Conservation (phyloP, 768 basidiomycete species). For the Daedalea quercina region DNA sequence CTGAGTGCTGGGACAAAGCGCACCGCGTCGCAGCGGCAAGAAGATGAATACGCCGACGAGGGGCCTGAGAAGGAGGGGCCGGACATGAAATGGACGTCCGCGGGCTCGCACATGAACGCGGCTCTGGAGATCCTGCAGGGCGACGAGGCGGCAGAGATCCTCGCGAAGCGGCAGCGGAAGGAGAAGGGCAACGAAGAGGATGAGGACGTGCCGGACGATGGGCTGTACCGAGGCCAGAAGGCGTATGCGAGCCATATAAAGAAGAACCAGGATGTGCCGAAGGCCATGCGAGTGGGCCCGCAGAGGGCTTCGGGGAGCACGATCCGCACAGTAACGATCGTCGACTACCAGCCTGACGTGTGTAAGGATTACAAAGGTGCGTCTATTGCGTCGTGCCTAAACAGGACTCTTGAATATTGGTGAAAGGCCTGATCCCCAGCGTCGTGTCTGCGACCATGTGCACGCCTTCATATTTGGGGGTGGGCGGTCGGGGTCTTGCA, state of each 20-base stretch:
- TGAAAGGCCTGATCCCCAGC: too few relatives aligned
- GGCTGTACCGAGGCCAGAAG: constrained; percentile 78
- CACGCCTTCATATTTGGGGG: too few relatives aligned
- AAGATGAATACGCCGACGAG: constrained; percentile 49
- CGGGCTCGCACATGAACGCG: constrained; percentile 67
- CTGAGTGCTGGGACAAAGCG: constrained; percentile 75
- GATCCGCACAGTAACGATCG: constrained; percentile 89
- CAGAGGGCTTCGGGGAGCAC: constrained; percentile 67
- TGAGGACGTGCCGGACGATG: constrained; percentile 70
- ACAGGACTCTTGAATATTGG: too few relatives aligned
- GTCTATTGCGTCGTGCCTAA: too few relatives aligned
- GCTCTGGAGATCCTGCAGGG: constrained; percentile 76
- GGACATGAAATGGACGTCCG: constrained; percentile 73
- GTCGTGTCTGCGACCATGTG: too few relatives aligned
- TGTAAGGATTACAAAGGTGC: constrained; percentile 99
- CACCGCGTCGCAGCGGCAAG: constrained; percentile 41
- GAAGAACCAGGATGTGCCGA: constrained; percentile 78
- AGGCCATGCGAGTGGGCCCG: constrained; percentile 81
- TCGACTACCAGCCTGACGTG: constrained; percentile 98
- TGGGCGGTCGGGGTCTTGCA: too few relatives aligned
- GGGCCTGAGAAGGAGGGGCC: constrained; percentile 41
- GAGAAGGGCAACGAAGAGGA: constrained; percentile 48
- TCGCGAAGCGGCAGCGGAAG: constrained; percentile 56
- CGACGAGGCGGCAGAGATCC: constrained; percentile 71
- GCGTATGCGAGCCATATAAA: constrained; percentile 78